Evolutionary conservation across 495 filamentous ascomycete genomes (phyloP), one percentile per base, ranked within the genome.

Genomic region (Aspergillus haitiensis): DNA sequence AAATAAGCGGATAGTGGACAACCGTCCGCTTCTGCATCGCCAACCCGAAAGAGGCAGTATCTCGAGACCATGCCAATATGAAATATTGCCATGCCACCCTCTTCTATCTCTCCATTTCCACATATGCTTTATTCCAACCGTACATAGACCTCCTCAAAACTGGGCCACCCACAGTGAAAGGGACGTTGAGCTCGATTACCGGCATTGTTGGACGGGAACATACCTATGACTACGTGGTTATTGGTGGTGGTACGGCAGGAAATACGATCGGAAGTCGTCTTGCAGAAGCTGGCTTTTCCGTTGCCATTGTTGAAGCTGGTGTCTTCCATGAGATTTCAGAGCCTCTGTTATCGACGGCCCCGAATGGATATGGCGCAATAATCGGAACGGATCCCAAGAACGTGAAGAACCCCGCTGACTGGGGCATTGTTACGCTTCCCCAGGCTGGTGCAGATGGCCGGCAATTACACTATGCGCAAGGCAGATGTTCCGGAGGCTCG

Each of bases 251-350:
- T 21, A 81, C 79, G 6, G 76, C 74, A 18, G 81, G 82, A 1
- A 61, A 82, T 48, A 68, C 77, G 0, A 62, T 84, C 27, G 79
- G 75, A 0, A 65, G 73, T 9, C 73, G 80, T 8, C 70, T 83
- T 10, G 74, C 77, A 2, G 72, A 80, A 52, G 51, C 73, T 4
- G 59, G 61, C 0, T 68, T 62, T 21, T 59, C 56, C 3, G 74
- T 81, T 7, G 79, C 78, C 21, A 71, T 87, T 0, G 68, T 87
- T 15, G 86, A 88, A 69, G 84, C 85, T 6, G 85, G 86, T 0
- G 76, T 75, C 4, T 80, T 79, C 62, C 86, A 87, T 58, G 77
- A 87, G 65, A 52, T 70, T 10, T 75, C 75, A 7, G 62, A 62
- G 46, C 71, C 67, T 67, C 67, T 71, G 59, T 77, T 61, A 72